Conservation (phyloP, 2,329 filamentous ascomycete species). For the Escovopsis sp. region DNA sequence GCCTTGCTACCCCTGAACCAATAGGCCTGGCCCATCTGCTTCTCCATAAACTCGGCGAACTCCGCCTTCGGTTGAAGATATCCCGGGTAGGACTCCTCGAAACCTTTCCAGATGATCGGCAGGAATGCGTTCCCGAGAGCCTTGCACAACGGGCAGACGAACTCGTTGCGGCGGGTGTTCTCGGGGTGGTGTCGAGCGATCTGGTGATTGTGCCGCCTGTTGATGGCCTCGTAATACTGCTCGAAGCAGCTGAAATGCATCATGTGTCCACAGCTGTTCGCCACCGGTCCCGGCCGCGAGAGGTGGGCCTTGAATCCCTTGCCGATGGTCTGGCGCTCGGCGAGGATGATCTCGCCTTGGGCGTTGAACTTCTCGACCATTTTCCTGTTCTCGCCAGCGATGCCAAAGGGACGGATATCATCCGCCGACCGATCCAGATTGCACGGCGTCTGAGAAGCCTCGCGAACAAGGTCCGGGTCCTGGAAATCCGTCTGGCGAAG, state of each 20-base stretch:
- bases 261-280: slow-evolving; percentile 88
- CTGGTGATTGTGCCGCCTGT: slow-evolving; percentile 74
- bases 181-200: slow-evolving; percentile 93
- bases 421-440: slow-evolving; percentile 81
- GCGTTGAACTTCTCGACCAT: slow-evolving; percentile 62
- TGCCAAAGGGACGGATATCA: slow-evolving; percentile 71
- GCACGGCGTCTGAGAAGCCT: slow-evolving; percentile 62
- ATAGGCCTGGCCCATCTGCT: slow-evolving; percentile 34
- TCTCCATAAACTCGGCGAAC: slow-evolving; percentile 57
- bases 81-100: slow-evolving; percentile 70
- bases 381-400: slow-evolving; percentile 73
- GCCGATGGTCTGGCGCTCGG: slow-evolving; percentile 69
- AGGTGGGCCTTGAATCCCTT: slow-evolving; percentile 69
- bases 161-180: slow-evolving; percentile 63
- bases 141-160: slow-evolving; percentile 93
- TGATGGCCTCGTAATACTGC: slow-evolving; percentile 71
- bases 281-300: slow-evolving; percentile 60
- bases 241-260: slow-evolving; percentile 98
- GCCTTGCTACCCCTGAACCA: slow-evolving; percentile 27
- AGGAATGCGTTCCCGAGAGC: slow-evolving; percentile 89
- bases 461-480: slow-evolving; percentile 70
- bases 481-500: slow-evolving; percentile 73
- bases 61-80: slow-evolving; percentile 43
- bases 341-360: slow-evolving; percentile 53
- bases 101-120: slow-evolving; percentile 87